These are phyloP conservation scores for Gymnopilus junonius DNA, from an alignment of 768 basidiomycete species.

Conservation along the genomic window DNA sequence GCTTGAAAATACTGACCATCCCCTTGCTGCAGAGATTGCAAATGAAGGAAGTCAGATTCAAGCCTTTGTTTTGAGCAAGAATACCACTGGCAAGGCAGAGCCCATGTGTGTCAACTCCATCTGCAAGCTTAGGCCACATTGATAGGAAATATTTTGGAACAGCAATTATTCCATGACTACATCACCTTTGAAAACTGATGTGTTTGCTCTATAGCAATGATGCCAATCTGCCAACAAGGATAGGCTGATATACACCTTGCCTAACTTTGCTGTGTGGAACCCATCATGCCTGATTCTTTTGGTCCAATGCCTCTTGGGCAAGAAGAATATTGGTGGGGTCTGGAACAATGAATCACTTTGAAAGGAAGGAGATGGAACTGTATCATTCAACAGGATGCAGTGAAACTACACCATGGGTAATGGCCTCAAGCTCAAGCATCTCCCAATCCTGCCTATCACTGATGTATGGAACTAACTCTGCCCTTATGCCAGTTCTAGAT, in stretches of 20 bases:
- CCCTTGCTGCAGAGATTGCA: constrained; percentile 11
- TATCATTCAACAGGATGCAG: not conserved
- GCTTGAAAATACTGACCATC: constrained; percentile 5
- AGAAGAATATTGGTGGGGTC: not conserved
- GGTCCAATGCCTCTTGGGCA: not conserved
- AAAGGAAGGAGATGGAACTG: not conserved
- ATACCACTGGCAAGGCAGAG: constrained; percentile 11
- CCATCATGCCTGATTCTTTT: not conserved
- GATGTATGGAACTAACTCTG: constrained; percentile 13
- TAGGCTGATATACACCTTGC: constrained; percentile 7
- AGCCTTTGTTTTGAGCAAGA: constrained; percentile 14
- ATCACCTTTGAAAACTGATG: constrained; percentile 12
- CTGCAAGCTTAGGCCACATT: not conserved
- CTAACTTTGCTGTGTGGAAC: not conserved
- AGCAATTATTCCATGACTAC: constrained; percentile 10
- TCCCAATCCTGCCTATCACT: constrained; percentile 12
- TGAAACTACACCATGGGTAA: not conserved
- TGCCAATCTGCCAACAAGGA: constrained; percentile 6
- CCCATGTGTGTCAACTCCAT: constrained; percentile 6
- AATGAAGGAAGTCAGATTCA: constrained; percentile 8
- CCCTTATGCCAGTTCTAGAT: constrained; percentile 12
- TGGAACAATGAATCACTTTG: not conserved
- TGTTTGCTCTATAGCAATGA: constrained; percentile 15
- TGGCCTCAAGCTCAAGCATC: constrained; percentile 4
- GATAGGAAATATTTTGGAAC: not conserved